Evolutionary conservation across 352 stramenopile species (phyloP), one percentile per base, ranked within the genome.

Genomic region (Phytophthora pisi): DNA sequence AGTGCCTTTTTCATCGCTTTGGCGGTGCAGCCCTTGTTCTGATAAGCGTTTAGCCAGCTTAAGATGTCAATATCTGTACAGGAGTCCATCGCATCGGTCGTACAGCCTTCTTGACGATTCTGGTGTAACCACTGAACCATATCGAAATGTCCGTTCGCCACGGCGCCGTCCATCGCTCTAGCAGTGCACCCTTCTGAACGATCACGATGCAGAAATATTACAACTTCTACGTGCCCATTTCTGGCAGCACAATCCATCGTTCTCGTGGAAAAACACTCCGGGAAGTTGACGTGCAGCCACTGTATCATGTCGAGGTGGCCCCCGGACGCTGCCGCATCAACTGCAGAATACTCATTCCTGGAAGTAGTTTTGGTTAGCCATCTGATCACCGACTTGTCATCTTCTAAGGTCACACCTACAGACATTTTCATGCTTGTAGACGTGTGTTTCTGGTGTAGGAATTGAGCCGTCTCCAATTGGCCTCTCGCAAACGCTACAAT

Each of bases 181-280:
- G 36, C 15, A 13, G 50, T 31, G 26, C 30, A 67, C 15, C 20
- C 46, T 45, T 36, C 34, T 10, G 57, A 31, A 1, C 31, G 24
- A n/a, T 51, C 45, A 3, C 0, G 13, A 50, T 67, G 43, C 10
- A 62, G 18, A 43, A 43, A 62, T 28, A 6, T 24, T 9, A 67
- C 16, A 18, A 61, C 34, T 34, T 66, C 51, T 20, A 61, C 51
- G 36, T 66, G 51, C 7, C 60, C 60, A 40, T 61, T 42, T 45
- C 5, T 31, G 5, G 60, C 60, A 11, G 60, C 36, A 42, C 36
- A 42, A 42, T 42, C 36, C 36, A 42, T 42, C 36, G 36, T n/a
- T 42, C 36, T 13, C 36, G 36, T 16, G 13, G 36, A 42, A 42
- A 42, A 42, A 13, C 13, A 42, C 15, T 42, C 16, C 11, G 36